A percentile compares a stretch with the other conserved stretches of the same genome.
Evolutionary conservation across 2,329 filamentous ascomycete species (phyloP).

Genomic region (Aspergillus sp.): DNA sequence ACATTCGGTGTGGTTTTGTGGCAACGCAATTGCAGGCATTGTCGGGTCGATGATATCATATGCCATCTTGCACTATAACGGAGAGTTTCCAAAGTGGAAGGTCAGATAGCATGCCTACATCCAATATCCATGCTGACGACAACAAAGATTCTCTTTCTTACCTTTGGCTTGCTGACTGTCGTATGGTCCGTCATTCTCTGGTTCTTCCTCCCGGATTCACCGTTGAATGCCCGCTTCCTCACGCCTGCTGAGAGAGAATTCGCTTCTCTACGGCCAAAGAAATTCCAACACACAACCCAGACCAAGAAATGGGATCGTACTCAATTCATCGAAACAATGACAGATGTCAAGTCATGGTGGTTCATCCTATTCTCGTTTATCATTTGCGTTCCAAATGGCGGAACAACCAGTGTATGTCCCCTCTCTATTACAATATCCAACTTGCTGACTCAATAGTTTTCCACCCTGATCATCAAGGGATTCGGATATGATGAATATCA

Average conservation of each 20-base stretch:
- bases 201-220: constrained; percentile 20
- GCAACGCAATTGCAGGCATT: constrained; percentile 26
- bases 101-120: constrained; percentile 1
- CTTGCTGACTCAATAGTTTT: constrained; percentile 16
- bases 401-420: constrained; percentile 22
- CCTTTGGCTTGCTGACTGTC: constrained; percentile 24
- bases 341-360: constrained; percentile 28
- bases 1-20: constrained; percentile 30
- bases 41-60: constrained; percentile 25
- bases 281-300: constrained; percentile 51
- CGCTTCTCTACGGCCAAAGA: constrained; percentile 48
- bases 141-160: constrained; percentile 18
- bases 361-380: constrained; percentile 26
- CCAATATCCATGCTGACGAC: too few species aligned
- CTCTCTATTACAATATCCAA: background rate
- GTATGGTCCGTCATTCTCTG: constrained; percentile 13
- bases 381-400: constrained; percentile 30
- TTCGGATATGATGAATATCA: constrained; percentile 35
- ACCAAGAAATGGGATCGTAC: constrained; percentile 37
- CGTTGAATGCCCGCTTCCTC: constrained; percentile 39
- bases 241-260: constrained; percentile 39
- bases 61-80: constrained; percentile 19
- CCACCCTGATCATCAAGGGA: constrained; percentile 28
- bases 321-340: constrained; percentile 33
- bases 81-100: constrained; percentile 20